Evolutionary conservation across 345 rosid genomes (phyloP).

Genomic region (Eucalyptus dawsonii): DNA sequence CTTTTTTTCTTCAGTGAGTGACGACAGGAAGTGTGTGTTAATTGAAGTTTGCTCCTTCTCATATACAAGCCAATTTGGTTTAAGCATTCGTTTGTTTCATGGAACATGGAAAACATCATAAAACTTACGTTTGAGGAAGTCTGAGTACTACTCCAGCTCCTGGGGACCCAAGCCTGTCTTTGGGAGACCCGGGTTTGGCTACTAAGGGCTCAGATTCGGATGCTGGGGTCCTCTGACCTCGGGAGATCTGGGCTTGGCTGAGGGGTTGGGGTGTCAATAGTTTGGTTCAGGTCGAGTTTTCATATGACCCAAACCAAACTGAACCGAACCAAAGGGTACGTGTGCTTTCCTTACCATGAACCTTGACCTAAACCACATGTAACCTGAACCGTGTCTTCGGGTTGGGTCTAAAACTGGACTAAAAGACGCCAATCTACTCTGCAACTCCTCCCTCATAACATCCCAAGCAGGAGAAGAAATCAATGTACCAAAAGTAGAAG

Average conservation of each 20-base stretch:
- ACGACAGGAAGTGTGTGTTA: not conserved
- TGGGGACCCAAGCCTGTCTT: not conserved
- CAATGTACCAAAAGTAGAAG: not conserved
- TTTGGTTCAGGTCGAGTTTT: not conserved
- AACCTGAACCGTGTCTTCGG: not conserved
- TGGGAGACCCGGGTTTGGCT: not conserved
- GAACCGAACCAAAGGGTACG: not conserved
- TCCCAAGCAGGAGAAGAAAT: not conserved
- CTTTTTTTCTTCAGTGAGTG: not conserved
- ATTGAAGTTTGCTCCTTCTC: not conserved
- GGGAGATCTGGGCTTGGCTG: not conserved
- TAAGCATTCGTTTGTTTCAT: not conserved
- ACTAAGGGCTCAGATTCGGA: not conserved
- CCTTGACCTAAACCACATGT: not conserved
- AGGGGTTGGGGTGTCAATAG: not conserved
- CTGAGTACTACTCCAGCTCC: not conserved
- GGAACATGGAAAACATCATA: not conserved
- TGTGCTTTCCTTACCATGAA: not conserved
- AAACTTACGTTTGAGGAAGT: not conserved
- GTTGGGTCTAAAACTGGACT: not conserved
- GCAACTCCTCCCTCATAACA: not conserved
- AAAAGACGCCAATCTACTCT: not conserved
- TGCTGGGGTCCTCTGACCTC: not conserved
- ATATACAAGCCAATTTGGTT: no score
- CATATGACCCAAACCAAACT: rapidly evolving